These are phyloP conservation scores for Ogataea trehaloabstinens DNA, from an alignment of 805 yeast genomes.

Conservation along the genomic window DNA sequence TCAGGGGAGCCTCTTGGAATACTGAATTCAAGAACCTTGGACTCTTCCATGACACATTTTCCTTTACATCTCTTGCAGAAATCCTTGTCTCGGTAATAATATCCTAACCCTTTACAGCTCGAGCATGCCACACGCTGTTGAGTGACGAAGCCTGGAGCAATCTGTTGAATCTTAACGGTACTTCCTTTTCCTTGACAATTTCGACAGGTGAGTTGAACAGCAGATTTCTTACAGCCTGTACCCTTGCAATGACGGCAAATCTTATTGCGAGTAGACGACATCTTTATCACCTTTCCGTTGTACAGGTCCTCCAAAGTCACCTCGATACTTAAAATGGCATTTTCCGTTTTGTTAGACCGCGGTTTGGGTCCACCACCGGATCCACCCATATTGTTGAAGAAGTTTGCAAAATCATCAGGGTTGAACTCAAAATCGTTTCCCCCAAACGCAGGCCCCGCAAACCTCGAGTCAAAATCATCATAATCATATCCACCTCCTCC, in stretches of 20 bases:
- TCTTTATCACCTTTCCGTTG: conserved; percentile 76
- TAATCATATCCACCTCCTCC: conserved; percentile 32
- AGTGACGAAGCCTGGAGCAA: conserved; percentile 75
- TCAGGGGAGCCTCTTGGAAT: conserved; percentile 68
- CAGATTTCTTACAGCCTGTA: conserved; percentile 64
- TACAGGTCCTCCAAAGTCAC: conserved; percentile 72
- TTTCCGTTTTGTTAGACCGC: conserved; percentile 45
- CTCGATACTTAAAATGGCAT: conserved; percentile 63
- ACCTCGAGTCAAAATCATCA: conserved; percentile 40
- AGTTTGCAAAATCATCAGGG: conserved; percentile 76
- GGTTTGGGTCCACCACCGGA: conserved; percentile 19
- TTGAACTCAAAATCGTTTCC: conserved; percentile 45
- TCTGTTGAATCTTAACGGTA: conserved; percentile 55
- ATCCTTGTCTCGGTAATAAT: conserved; percentile 58
- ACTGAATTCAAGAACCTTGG: conserved; percentile 72
- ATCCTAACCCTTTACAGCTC: conserved; percentile 71
- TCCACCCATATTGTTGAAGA: conserved; percentile 45
- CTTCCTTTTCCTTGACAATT: conserved; percentile 73
- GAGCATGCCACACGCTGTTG: conserved; percentile 60
- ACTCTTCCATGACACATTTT: conserved; percentile 54
- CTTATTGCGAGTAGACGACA: conserved; percentile 67
- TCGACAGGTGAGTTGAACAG: conserved; percentile 54
- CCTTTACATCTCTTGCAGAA: conserved; percentile 79
- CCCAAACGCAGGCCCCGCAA: conserved; percentile 42
- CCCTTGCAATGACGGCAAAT: conserved; percentile 77